These are phyloP conservation scores for Fusarium verticillioides DNA, from an alignment of 2,329 filamentous ascomycete genomes.

Conservation along the genomic window DNA sequence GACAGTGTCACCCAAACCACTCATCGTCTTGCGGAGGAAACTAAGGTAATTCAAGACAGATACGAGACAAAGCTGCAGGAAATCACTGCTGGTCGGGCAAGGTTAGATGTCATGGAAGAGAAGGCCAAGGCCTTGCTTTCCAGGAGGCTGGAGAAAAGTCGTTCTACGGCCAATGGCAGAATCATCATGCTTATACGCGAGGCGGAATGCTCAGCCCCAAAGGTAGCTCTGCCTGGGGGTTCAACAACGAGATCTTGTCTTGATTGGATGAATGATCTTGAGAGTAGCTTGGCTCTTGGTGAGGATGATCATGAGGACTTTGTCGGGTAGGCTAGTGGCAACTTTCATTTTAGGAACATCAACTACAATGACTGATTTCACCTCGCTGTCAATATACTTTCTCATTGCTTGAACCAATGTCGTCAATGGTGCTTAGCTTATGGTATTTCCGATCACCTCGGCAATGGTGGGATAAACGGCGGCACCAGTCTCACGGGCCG, in stretches of 20 bases:
- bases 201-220: neutral
- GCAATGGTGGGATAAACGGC: neutral
- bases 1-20: rapidly evolving
- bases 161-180: neutral
- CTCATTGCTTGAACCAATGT: rapidly evolving
- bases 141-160: neutral
- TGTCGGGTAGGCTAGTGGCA: neutral
- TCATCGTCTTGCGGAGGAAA: neutral
- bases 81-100: neutral
- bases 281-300: neutral
- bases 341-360: neutral
- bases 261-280: neutral
- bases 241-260: neutral
- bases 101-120: neutral
- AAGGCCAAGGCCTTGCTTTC: neutral
- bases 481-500: neutral
- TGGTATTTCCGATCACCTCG: neutral
- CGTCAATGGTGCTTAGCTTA: neutral
- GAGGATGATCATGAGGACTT: neutral
- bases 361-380: no score
- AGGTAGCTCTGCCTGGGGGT: rapidly evolving
- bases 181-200: neutral
- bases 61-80: neutral
- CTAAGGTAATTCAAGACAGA: rapidly evolving
- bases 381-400: neutral